phyloP scores from a whole-genome alignment of 805 yeast genomes.

The Sugiyamaella qingdaonensis region DNA sequence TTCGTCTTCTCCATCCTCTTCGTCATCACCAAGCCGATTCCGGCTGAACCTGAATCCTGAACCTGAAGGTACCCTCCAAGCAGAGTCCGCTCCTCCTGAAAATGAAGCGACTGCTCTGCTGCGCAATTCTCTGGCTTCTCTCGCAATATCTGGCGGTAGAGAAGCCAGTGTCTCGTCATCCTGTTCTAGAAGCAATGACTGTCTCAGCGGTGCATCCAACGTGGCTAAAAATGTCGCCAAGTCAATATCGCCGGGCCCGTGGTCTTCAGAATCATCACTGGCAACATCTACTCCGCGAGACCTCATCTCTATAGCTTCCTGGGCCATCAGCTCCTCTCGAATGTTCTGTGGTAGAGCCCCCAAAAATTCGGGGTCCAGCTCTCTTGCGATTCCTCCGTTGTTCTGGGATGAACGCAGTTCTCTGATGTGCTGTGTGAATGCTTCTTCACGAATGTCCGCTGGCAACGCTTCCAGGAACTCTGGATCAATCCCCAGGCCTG shows the following conservation, averaged over 20 bases:
- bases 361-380: conserved; percentile 74
- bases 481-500: conserved; percentile 89
- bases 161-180: conserved; percentile 29
- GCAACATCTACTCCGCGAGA: conserved; percentile 22
- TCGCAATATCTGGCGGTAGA: conserved; percentile 30
- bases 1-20: conserved; percentile 23
- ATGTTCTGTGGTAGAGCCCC: conserved; percentile 70
- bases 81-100: not conserved
- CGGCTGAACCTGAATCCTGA: not conserved
- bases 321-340: conserved; percentile 37
- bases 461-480: conserved; percentile 87
- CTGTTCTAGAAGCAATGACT: conserved; percentile 31
- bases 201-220: conserved; percentile 31
- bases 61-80: conserved; percentile 7
- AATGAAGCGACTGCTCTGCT: conserved; percentile 19
- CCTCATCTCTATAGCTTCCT: conserved; percentile 24
- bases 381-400: conserved; percentile 48
- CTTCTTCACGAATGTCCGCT: conserved; percentile 90
- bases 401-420: conserved; percentile 48
- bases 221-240: conserved; percentile 30
- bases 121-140: conserved; percentile 30
- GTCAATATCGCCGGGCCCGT: conserved; percentile 24
- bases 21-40: conserved; percentile 14
- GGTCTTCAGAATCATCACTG: conserved; percentile 4
- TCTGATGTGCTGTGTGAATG: conserved; percentile 75